Base-by-base conservation (phyloP, 2,329 filamentous ascomycete species). In the Sphaerostilbella broomeana region DNA sequence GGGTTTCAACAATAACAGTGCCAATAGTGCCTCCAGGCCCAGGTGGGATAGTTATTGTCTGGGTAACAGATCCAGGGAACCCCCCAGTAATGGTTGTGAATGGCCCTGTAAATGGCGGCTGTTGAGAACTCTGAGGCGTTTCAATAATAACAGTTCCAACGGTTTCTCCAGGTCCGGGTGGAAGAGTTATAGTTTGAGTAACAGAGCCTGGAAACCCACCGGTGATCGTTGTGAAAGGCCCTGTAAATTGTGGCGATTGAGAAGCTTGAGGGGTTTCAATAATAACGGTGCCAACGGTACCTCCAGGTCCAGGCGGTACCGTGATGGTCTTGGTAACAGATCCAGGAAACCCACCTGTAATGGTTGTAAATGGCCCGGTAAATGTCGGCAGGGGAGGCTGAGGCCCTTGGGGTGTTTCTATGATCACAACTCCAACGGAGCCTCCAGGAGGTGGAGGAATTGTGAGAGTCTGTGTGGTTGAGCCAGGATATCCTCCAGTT, bases 141-240 rank as follows among this genome's bases (percentile, higher is more conserved):
- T 47, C 38, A 6, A 50, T 31, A 16, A 50, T n/a, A 3, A 48
- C 43, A 1, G 48, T 50, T 11, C 38, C 46, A 17, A 30, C 18
- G 7, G 40, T 16, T 30, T 15, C 30, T 12, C 31, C 35, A 7
- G n/a, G 17, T 3, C 19, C 21, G 21, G 46, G 48, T 3, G 41
- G 29, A 3, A 48, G 16, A 6, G 47, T 47, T 2, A 48, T 20
- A 0, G 47, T 50, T 7, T 46, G 27, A 3, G 46, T 36, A 2
- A 31, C 28, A 2, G 44, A 35, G 4, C 47, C 50, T 2, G 37
- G 38, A 22, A 39, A 47, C 12, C 25, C 22, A n/a, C 42, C 47
- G 4, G 46, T 49, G 9, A 49, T 40, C 15, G 50, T 49, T 1
- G 47, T 47, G 35, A 42, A 51, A 0, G 47, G 45, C 4, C 46